Conservation (phyloP, 2,329 filamentous ascomycete species). For the Talaromyces atroroseus region DNA sequence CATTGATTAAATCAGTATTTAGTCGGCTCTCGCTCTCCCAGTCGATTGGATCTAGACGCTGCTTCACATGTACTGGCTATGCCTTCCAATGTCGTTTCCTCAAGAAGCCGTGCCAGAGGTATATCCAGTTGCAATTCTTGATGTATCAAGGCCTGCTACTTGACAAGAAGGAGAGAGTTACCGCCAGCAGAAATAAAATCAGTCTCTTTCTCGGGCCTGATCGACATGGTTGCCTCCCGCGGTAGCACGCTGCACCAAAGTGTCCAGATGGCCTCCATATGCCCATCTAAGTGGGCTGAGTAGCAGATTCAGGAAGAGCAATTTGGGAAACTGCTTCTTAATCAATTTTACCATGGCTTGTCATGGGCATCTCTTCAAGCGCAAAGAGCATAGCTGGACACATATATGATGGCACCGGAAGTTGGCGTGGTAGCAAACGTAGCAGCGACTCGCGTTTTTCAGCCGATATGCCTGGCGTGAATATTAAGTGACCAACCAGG, state of each 20-base stretch:
- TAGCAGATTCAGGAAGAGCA: slow-evolving; percentile 17
- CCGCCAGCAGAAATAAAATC: slow-evolving; percentile 34
- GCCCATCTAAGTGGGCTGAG: slow-evolving; percentile 11
- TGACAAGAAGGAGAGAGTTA: slow-evolving; percentile 26
- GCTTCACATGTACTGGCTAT: slow-evolving; percentile 8
- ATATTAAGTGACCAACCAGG: background rate
- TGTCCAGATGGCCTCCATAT: background rate
- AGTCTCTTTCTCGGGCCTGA: slow-evolving; percentile 9
- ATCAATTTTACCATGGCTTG: slow-evolving; percentile 26
- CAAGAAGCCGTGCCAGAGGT: slow-evolving; percentile 20
- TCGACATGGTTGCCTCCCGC: background rate
- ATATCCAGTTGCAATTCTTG: slow-evolving; percentile 18
- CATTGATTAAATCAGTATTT: background rate
- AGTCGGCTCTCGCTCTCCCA: slow-evolving; percentile 35
- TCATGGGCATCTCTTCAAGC: slow-evolving; percentile 24
- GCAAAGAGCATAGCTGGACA: slow-evolving; percentile 25
- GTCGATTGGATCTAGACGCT: slow-evolving; percentile 22
- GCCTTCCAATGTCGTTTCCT: slow-evolving; percentile 18
- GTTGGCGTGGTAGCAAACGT: background rate
- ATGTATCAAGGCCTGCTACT: background rate
- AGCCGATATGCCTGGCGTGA: background rate
- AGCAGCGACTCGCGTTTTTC: background rate
- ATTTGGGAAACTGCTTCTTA: slow-evolving; percentile 17
- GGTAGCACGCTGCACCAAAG: background rate
- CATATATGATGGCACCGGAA: slow-evolving; percentile 33